A percentile compares a stretch with the other conserved stretches of the same genome.
phyloP scores from a whole-genome alignment of 2,329 filamentous ascomycete genomes.

The Talaromyces atroroseus region DNA sequence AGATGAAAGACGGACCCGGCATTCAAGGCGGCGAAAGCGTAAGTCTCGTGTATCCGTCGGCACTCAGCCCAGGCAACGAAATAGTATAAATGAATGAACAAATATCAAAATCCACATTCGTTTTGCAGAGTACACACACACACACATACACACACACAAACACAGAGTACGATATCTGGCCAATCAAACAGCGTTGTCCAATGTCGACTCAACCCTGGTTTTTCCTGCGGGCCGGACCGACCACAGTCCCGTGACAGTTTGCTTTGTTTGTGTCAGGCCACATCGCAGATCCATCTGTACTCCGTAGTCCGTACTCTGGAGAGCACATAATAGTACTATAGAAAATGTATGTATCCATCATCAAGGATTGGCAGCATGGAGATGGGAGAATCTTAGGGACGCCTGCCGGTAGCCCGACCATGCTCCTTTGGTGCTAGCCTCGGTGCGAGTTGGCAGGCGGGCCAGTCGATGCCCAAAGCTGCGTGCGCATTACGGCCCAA shows the following conservation, averaged over 20 bases:
- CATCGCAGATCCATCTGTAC: not conserved
- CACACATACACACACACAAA: too few relatives aligned
- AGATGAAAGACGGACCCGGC: too few relatives aligned
- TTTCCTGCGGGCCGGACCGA: constrained; percentile 10
- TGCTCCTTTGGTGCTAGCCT: not conserved
- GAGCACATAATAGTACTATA: too few relatives aligned
- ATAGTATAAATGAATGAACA: too few relatives aligned
- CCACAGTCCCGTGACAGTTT: constrained; percentile 12
- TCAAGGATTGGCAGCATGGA: not conserved
- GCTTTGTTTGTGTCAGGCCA: not conserved
- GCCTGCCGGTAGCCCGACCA: not conserved
- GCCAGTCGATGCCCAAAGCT: constrained; percentile 26
- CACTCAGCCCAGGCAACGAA: too few relatives aligned
- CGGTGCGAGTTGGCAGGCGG: constrained; percentile 1
- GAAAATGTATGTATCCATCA: too few relatives aligned
- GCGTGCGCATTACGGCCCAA: constrained; percentile 36
- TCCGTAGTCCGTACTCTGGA: too few relatives aligned
- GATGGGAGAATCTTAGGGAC: not conserved
- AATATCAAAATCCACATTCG: too few relatives aligned
- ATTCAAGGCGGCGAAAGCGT: too few relatives aligned
- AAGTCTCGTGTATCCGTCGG: too few relatives aligned
- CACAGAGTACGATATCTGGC: constrained; percentile 4
- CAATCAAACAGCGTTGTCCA: constrained; percentile 16
- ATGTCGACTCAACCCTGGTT: not conserved
- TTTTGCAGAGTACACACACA: not conserved